Evolutionary conservation across 768 basidiomycete genomes (phyloP), one percentile per base, ranked within the genome.

Genomic region (Heimioporus sp.): DNA sequence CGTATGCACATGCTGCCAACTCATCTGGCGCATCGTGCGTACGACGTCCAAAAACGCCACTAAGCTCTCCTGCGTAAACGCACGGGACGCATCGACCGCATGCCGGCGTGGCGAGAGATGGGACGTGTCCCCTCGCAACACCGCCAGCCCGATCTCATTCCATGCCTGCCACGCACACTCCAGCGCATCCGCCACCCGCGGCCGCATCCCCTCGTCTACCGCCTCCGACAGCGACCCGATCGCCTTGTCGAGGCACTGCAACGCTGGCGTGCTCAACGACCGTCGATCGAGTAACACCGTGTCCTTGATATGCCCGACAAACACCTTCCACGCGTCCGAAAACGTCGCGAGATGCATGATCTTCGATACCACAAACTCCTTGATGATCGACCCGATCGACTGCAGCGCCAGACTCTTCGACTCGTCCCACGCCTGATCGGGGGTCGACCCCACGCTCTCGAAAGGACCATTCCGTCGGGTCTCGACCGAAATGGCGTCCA

Each of bases 381-480:
- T 78, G 65, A 96, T 85, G 51, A 98, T 86, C 0, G 86, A 81
- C 1, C 92, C 92, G 36, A 92, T 79, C 1, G 91, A 94, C 44
- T 87, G 81, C 43, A 97, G 70, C 0, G 92, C 90, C 31, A 98
- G 80, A 24, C 86, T 83, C 65, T 92, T 91, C 0, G 90, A 91
- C 55, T 96, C 93, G 63, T 92, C 89, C 86, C 91, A 94, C 24
- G 85, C 78, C 42, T 82, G 77, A 20, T 64, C 59, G 1, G 63
- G 60, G 12, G 65, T 57, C 12, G 59, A 31, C 10, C 56, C 55
- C 59, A 10, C 45, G 13, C 53, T 41, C 30, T 66, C 59, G 11
- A 43, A n/a, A 10, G 63, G 46, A 20, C 48, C 24, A 28, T 7
- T 51, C 16, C 71, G 73, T 36, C 80, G 79, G 28, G 83, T 82